Evolutionary conservation across 345 rosid genomes (phyloP).

Genomic region (Barbarea vulgaris): DNA sequence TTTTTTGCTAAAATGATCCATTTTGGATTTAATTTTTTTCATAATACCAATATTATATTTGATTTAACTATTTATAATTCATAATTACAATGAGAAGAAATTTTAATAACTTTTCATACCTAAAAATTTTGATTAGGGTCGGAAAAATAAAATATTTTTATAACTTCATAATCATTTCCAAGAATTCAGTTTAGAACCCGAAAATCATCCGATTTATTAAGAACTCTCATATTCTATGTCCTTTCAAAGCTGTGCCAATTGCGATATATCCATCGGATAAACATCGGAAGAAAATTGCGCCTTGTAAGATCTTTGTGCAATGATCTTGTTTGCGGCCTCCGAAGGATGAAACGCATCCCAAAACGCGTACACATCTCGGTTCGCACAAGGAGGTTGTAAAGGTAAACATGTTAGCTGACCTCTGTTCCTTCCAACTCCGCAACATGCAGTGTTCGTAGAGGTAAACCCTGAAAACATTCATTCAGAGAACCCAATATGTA

Average conservation of each 20-base stretch:
- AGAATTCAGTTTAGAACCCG: too few species aligned
- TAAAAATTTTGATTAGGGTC: too few species aligned
- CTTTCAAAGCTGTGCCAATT: constrained; percentile 32
- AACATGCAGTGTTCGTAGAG: constrained; percentile 59
- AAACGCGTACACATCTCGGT: constrained; percentile 53
- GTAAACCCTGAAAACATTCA: constrained; percentile 48
- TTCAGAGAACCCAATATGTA: neutral
- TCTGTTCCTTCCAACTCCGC: constrained; percentile 70
- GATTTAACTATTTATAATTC: too few species aligned
- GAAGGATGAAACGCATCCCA: constrained; percentile 84
- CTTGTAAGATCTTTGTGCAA: constrained; percentile 55
- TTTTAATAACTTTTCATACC: too few species aligned
- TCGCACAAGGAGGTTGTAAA: constrained; percentile 50
- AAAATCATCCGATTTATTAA: too few species aligned
- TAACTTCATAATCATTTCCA: constrained; percentile 6
- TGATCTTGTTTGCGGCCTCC: constrained; percentile 50
- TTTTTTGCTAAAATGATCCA: too few species aligned
- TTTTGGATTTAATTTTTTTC: too few species aligned
- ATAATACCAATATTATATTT: too few species aligned
- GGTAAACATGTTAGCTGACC: constrained; percentile 79
- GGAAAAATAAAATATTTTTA: too few species aligned
- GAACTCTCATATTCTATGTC: neutral
- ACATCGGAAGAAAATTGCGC: constrained; percentile 51
- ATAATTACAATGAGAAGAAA: too few species aligned
- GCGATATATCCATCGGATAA: constrained; percentile 55